Conservation (phyloP, 139 green algal species). For the Chlamydomonas urium region DNA sequence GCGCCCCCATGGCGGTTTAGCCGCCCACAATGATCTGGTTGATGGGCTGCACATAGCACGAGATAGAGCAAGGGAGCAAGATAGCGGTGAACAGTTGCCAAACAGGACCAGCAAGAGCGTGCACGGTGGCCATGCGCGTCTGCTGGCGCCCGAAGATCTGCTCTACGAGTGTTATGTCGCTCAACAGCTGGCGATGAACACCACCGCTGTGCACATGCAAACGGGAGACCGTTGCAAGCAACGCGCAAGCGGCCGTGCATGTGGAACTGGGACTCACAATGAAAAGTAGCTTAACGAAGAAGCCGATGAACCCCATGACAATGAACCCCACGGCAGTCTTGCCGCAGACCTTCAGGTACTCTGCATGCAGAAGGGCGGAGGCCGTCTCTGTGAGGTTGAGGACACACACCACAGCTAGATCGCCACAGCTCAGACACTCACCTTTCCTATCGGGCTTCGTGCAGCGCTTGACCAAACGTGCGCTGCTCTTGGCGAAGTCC, state of each 20-base stretch:
- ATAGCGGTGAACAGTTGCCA: neutral
- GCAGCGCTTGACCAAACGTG: slow-evolving; percentile 86
- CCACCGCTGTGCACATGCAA: no score
- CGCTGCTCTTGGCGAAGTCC: slow-evolving; percentile 88
- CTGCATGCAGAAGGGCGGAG: slow-evolving; percentile 36
- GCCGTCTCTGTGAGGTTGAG: neutral
- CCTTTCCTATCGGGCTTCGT: slow-evolving; percentile 92
- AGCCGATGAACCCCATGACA: slow-evolving; percentile 95
- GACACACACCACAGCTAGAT: neutral
- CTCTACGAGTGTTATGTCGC: no score
- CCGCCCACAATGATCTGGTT: slow-evolving; percentile 82
- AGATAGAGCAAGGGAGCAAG: neutral
- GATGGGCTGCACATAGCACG: slow-evolving; percentile 60
- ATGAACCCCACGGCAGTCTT: slow-evolving; percentile 86
- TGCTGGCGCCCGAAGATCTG: no score
- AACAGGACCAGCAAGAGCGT: neutral
- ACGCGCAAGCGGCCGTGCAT: no score
- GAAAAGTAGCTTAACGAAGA: slow-evolving; percentile 97
- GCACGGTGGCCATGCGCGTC: no score
- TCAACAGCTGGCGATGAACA: neutral
- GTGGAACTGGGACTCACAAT: no score
- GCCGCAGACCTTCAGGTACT: slow-evolving; percentile 83
- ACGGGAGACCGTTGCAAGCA: no score
- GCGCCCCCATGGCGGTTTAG: no score
- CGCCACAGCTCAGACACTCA: slow-evolving; percentile 20